Evolutionary conservation across 2,329 filamentous ascomycete species (phyloP).

Genomic region (Ceratocystis eucalypticola): DNA sequence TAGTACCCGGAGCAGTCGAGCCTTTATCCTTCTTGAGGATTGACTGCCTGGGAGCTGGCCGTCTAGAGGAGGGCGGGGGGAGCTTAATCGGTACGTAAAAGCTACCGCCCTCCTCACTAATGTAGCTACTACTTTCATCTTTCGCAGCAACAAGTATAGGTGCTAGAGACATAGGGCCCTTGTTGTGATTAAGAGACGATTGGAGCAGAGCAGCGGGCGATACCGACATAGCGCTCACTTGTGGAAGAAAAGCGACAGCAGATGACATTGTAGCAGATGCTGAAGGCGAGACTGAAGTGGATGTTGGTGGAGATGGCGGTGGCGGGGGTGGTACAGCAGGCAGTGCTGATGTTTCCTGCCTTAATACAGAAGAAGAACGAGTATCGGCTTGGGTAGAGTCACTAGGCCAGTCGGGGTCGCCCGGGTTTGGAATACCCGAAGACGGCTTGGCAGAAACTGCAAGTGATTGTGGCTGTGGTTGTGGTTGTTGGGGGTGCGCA

Average conservation of each 20-base stretch:
- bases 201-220: neutral
- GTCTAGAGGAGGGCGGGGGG: conserved; percentile 31
- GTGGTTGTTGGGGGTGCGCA: neutral
- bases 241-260: conserved; percentile 7
- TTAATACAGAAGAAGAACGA: neutral
- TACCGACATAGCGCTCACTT: neutral
- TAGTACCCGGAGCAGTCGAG: conserved; percentile 38
- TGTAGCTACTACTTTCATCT: neutral
- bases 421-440: neutral
- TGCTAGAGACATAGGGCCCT: neutral
- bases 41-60: conserved; percentile 33
- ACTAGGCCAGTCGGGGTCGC: conserved; percentile 11
- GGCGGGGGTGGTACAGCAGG: neutral
- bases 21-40: conserved; percentile 46
- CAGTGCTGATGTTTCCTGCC: neutral
- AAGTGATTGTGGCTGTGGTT: neutral
- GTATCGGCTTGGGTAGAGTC: conserved; percentile 9
- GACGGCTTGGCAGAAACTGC: neutral
- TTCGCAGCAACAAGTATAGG: neutral
- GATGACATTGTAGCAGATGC: neutral
- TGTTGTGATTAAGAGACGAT: neutral
- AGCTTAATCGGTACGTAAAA: neutral
- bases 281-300: neutral
- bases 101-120: neutral
- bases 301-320: neutral